Evolutionary conservation across 1,284 basidiomycete species (phyloP).

Genomic region (Trametes polyzona): DNA sequence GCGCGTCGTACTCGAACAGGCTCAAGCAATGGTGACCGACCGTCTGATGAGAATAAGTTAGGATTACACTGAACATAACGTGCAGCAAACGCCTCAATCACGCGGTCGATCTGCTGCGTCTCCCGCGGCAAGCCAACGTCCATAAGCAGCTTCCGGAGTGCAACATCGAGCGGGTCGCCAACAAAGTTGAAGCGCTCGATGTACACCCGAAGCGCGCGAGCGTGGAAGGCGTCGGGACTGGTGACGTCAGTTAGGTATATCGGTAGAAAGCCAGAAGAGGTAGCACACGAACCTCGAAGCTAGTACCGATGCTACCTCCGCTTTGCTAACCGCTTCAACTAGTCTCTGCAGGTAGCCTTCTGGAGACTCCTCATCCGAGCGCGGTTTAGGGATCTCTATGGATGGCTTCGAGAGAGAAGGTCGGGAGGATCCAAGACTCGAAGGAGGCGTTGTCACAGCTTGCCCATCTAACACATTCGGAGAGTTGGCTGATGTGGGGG

Average conservation of each 20-base stretch:
- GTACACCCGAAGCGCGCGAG: slow-evolving; percentile 72
- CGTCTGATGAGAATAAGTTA: slow-evolving; percentile 77
- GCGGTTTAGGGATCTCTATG: slow-evolving; percentile 54
- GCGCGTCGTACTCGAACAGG: not conserved
- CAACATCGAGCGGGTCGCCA: slow-evolving; percentile 88
- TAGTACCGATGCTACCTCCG: slow-evolving; percentile 77
- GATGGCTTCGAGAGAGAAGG: slow-evolving; percentile 50
- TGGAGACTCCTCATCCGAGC: slow-evolving; percentile 65
- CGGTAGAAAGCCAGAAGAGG: slow-evolving; percentile 1
- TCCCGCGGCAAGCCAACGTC: slow-evolving; percentile 90
- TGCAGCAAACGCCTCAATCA: slow-evolving; percentile 93
- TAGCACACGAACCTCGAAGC: slow-evolving; percentile 81
- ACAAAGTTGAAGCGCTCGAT: slow-evolving; percentile 83
- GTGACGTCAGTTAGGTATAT: slow-evolving; percentile 15
- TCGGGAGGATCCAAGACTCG: slow-evolving; percentile 48
- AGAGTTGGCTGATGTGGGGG: slow-evolving; percentile 35
- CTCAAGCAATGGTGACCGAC: slow-evolving; percentile 44
- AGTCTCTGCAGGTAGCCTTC: slow-evolving; percentile 72
- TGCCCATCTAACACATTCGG: slow-evolving; percentile 30
- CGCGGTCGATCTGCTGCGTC: slow-evolving; percentile 98
- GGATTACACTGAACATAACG: slow-evolving; percentile 89
- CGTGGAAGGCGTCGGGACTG: slow-evolving; percentile 78
- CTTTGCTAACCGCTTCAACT: slow-evolving; percentile 64
- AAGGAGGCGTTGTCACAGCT: slow-evolving; percentile 36
- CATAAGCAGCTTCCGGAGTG: slow-evolving; percentile 90